Evolutionary conservation across 352 stramenopile species (phyloP), one percentile per base, ranked within the genome.

Genomic region (Pythium biforme): DNA sequence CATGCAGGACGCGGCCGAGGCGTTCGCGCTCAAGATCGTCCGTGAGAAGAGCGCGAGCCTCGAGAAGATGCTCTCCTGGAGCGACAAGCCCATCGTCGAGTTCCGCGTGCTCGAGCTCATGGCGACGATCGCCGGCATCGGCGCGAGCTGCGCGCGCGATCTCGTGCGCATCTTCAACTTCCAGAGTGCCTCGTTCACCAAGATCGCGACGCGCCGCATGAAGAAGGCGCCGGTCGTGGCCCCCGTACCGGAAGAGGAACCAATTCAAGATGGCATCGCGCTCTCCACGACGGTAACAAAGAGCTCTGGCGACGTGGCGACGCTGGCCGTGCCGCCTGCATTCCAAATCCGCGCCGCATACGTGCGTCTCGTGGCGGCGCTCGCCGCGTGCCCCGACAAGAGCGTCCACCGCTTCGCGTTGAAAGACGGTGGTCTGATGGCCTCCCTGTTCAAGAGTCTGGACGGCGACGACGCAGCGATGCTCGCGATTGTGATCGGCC

Each of bases 141-240:
- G 76, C 23, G 67, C 69, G 19, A 62, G 58, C 4, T 53, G 75
- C 2, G 83, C 84, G 23, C 68, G 86, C 25, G 86, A 94, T 53
- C 71, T 92, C 10, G 84, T 95, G 47, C 75, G 86, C 1, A 64
- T 94, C 7, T 94, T 94, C 53, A 84, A 92, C 51, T 89, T 95
- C 48, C 81, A 91, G 67, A 79, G 76, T 50, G 49, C 69, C 15
- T 62, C 75, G 22, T 93, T 94, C 23, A 66, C 59, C 23, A 89
- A 88, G 67, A 65, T 95, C 22, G 69, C 78, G 0, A 68, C 61
- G 15, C 73, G 85, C 19, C 75, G 83, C 45, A 74, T 84, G 63
- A 93, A 93, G 68, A 81, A 79, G n/a, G 48, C 63, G 1, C 68
- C 79, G 8, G 15, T 59, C 2, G 54, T 69, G 0, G 46, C 48